These are phyloP conservation scores for Paulownia fortunei DNA, from an alignment of 257 asterid genomes.

Conservation along the genomic window DNA sequence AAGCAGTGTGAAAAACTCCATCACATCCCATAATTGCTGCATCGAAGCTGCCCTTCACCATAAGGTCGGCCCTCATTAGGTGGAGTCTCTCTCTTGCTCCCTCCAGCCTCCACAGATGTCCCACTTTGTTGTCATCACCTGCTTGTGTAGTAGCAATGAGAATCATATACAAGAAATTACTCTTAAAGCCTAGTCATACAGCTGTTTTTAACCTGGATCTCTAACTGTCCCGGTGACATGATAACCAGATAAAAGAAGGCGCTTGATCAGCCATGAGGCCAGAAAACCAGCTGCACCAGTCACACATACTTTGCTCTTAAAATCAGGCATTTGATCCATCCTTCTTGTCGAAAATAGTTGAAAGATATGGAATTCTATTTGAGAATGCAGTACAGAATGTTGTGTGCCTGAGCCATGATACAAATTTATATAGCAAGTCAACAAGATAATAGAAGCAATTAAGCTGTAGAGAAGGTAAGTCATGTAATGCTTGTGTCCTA, in stretches of 20 bases:
- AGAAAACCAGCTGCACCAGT: conserved; percentile 92
- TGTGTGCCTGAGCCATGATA: not conserved
- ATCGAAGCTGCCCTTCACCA: conserved; percentile 85
- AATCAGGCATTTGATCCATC: conserved; percentile 37
- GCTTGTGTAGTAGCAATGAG: not conserved
- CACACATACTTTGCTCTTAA: conserved; percentile 78
- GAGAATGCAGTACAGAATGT: not conserved
- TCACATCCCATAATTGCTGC: conserved; percentile 71
- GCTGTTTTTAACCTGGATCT: conserved; percentile 61
- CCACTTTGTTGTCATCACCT: conserved; percentile 64
- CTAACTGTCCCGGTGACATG: conserved; percentile 82
- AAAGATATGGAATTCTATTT: not conserved
- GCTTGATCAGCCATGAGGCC: conserved; percentile 89
- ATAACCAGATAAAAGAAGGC: conserved; percentile 77
- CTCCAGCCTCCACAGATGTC: conserved; percentile 73
- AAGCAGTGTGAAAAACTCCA: conserved; percentile 95
- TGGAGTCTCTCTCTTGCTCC: conserved; percentile 81
- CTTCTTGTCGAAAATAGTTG: not conserved
- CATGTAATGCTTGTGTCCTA: conserved; percentile 46
- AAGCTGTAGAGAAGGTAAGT: conserved; percentile 36
- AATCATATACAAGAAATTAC: no score
- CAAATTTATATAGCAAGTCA: conserved; percentile 27
- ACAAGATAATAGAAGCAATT: not conserved
- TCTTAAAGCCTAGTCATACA: no score
- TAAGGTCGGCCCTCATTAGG: conserved; percentile 65